Base-by-base conservation (phyloP, 495 filamentous ascomycete species). In the Podospora comata region DNA sequence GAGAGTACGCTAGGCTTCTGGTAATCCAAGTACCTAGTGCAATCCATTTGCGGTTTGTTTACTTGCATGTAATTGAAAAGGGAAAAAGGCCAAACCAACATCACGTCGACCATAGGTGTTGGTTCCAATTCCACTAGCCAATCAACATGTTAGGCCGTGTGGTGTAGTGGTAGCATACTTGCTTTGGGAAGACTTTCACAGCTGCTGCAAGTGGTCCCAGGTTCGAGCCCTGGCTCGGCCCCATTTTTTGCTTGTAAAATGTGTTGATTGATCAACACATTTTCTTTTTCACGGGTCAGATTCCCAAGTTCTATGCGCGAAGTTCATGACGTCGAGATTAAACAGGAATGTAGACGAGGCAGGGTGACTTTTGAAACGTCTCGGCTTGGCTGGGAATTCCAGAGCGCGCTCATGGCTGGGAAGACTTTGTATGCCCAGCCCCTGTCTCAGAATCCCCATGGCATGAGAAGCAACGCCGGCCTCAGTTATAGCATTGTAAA, bases 151-250 rank as follows among this genome's bases (percentile, higher is more conserved):
- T 58, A 1, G 67, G 65, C 61, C 59, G 39, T 70, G 65, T 72
- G 71, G 71, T 72, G 71, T 67, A 72, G 71, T 70, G 67, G 71
- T 72, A 72, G 71, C 71, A 72, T 72, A 72, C 71, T 72, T 72
- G 71, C 71, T 72, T 72, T 72, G 71, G 71, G 71, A 28, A 58
- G 5, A 32, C 23, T 19, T 5, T 26, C 23, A 19, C 55, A 58
- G n/a, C 55, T 58, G 20, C 56, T 72, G 71, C 67, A 72, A 72
- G 71, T 72, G 71, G 71, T 72, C 71, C 71, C 65, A 68, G 71
- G 71, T 72, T 72, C 71, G 59, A 72, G 67, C 71, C 71, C 71
- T 68, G 65, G 71, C 65, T 70, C 39, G 62, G 64, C 71, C 71
- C 71, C 5, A n/a, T 62, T 34, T 69, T 58, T 58, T 58, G 15